Percentiles rank a stretch among this genome's conserved stretches.
These are phyloP conservation scores for Saccharomycopsis capsularis DNA, from an alignment of 805 yeast genomes.

Conservation along the genomic window DNA sequence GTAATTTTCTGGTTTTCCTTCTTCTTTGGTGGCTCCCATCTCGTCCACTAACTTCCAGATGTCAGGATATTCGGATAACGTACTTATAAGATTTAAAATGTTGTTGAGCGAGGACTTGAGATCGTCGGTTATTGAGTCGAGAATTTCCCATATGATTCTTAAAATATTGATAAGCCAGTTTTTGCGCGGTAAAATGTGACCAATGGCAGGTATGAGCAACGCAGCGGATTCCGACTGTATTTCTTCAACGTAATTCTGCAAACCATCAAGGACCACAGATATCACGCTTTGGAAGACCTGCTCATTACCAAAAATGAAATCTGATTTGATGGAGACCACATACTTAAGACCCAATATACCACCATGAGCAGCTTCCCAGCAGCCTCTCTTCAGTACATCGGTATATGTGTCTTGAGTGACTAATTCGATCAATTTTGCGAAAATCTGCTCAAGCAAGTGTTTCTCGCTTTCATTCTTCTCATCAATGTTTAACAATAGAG, in stretches of 20 bases:
- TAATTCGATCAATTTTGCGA: conserved; percentile 56
- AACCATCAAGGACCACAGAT: conserved; percentile 79
- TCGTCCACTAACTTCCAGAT: conserved; percentile 65
- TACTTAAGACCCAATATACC: conserved; percentile 92
- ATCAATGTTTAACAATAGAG: conserved; percentile 66
- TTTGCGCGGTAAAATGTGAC: conserved; percentile 33
- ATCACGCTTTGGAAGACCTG: conserved; percentile 61
- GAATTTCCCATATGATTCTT: conserved; percentile 83
- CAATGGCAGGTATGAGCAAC: conserved; percentile 68
- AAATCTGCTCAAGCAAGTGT: conserved; percentile 52
- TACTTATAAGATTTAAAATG: conserved; percentile 88
- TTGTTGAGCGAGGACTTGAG: conserved; percentile 92
- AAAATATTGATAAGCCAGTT: conserved; percentile 26
- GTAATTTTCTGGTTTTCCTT: not conserved
- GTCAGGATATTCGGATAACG: conserved; percentile 72
- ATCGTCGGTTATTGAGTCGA: conserved; percentile 82
- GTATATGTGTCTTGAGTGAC: conserved; percentile 51
- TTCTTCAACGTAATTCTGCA: conserved; percentile 79
- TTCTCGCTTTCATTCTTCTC: conserved; percentile 31
- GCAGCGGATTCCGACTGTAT: conserved; percentile 97
- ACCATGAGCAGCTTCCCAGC: conserved; percentile 99
- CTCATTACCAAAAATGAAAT: conserved; percentile 55
- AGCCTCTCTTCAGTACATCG: conserved; percentile 39
- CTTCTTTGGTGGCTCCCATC: conserved; percentile 30
- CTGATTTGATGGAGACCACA: conserved; percentile 83